Base-by-base conservation (phyloP, 2,329 filamentous ascomycete species). In the Microdochium trichocladiopsis region DNA sequence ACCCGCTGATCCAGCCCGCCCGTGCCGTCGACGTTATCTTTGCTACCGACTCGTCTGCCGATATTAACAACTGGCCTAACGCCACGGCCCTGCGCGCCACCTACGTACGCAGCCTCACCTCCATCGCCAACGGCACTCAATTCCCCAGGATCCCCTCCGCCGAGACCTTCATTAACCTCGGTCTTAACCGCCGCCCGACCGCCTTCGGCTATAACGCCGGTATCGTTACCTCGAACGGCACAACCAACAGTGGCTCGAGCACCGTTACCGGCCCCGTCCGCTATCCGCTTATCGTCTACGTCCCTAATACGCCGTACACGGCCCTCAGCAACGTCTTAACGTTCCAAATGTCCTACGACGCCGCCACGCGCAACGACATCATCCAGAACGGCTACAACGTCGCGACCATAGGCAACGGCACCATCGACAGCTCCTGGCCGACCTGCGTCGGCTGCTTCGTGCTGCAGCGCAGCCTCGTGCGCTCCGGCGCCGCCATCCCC, bases 401-500 rank as follows among this genome's bases (percentile, higher is more conserved):
- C 18, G 92, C 82, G 2, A 96, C 92, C 0, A 86, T 87, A 74
- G 90, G 82, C 50, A 96, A 97, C 70, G 82, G 78, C 49, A 92
- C 90, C 1, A 65, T 85, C 2, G 87, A 95, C 65, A 60, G 69
- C 2, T 69, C 86, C 56, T 99, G 94, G 93, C 77, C 87, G 0
- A 77, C 83, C 2, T 99, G 93, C 61, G 87, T 96, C 4, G 90
- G 86, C 22, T 99, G 94, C 69, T 94, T 93, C 4, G 84, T 95
- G 37, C 77, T 97, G 16, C 82, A 80, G 51, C 82, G 93, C 55
- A 90, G 86, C 59, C 80, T 94, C 58, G 76, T 83, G 55, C 80
- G 90, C 49, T 93, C 89, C 0, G 75, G 77, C 21, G 87, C 86
- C 0, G 56, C 72, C 0, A 77, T 92, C 1, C 93, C 93, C 0